Percentiles rank a stretch among this genome's conserved stretches.
Evolutionary conservation across 208 protist genomes (phyloP).

Genomic region (Naegleria fowleri): DNA sequence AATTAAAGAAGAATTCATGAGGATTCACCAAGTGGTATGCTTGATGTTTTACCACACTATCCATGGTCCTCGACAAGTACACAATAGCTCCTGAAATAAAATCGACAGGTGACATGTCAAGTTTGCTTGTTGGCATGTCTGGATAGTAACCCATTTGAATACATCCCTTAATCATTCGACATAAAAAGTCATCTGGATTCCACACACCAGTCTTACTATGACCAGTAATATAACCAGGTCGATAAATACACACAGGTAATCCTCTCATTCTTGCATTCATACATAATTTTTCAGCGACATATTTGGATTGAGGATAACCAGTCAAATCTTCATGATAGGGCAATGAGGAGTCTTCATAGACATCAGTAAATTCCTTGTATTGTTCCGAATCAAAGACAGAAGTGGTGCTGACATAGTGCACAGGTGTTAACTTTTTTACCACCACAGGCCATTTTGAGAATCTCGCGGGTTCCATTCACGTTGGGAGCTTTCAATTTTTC

Average conservation of each 20-base stretch:
- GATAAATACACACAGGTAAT: conserved; percentile 38
- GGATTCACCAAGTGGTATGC: conserved; percentile 14
- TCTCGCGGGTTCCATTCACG: conserved; percentile 48
- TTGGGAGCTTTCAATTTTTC: conserved; percentile 42
- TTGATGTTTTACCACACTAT: conserved; percentile 22
- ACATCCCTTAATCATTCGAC: conserved; percentile 47
- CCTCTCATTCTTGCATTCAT: conserved; percentile 37
- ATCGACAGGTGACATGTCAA: conserved; percentile 51
- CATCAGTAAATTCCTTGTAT: conserved; percentile 29
- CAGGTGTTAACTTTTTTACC: conserved; percentile 29
- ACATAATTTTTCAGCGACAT: conserved; percentile 48
- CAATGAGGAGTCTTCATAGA: conserved; percentile 33
- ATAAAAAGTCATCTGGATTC: conserved; percentile 52
- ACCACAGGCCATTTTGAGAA: conserved; percentile 37
- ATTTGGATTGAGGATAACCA: conserved; percentile 52
- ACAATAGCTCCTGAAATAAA: conserved; percentile 40
- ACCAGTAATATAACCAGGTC: conserved; percentile 47
- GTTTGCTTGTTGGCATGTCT: conserved; percentile 29
- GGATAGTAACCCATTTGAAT: conserved; percentile 44
- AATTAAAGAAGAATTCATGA: conserved; percentile 26
- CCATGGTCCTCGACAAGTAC: background rate
- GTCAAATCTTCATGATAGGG: conserved; percentile 35
- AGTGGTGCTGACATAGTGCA: conserved; percentile 38
- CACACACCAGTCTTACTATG: conserved; percentile 40
- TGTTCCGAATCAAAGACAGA: conserved; percentile 34